Base-by-base conservation (phyloP, 2,329 filamentous ascomycete genomes). In the Colletotrichum eleusines region DNA sequence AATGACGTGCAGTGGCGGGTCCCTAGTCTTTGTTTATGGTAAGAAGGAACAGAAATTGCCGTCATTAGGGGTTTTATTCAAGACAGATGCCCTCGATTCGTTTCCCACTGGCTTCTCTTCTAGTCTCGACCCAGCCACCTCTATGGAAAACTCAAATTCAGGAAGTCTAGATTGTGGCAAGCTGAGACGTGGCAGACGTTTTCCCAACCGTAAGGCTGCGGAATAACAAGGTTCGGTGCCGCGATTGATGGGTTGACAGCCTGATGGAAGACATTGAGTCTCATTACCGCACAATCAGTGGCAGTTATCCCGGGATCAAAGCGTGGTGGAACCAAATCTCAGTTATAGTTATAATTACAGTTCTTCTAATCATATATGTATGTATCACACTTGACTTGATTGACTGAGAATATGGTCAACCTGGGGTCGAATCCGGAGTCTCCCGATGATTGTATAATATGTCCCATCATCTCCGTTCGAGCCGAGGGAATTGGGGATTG, bases 371-470 rank as follows among this genome's bases (percentile, higher is more conserved):
- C 5, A 50, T 20, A 4, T 6, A 2, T 20, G 12, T 6, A 2
- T 44, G 7, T n/a, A n/a, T n/a, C 40, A 42, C 1, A 18, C 7
- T 7, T n/a, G 8, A n/a, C 7, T n/a, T n/a, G 20, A 38, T 11
- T n/a, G 3, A n/a, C 20, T 0, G 50, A 71, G 68, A 68, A 46
- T 3, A 40, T 68, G 58, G 68, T 58, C 68, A 68, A 53, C 68
- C 68, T 71, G 64, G 63, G 64, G 68, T 68, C 68, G 68, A 68
- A 71, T 55, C 58, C 63, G 68, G 63, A 71, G 63, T 71, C 51
- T 68, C 64, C 68, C 62, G 64, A 71, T 71, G 4, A 35, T 31
- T n/a, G 9, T 16, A 42, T 3, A n/a, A 4, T n/a, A 4, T 6
- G 5, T 9, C 5, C 5, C 11, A 1, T 35, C 11, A 18, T 50